Evolutionary conservation across 139 green algal species (phyloP).

Genomic region (Deuterostichococcus epilithicus): DNA sequence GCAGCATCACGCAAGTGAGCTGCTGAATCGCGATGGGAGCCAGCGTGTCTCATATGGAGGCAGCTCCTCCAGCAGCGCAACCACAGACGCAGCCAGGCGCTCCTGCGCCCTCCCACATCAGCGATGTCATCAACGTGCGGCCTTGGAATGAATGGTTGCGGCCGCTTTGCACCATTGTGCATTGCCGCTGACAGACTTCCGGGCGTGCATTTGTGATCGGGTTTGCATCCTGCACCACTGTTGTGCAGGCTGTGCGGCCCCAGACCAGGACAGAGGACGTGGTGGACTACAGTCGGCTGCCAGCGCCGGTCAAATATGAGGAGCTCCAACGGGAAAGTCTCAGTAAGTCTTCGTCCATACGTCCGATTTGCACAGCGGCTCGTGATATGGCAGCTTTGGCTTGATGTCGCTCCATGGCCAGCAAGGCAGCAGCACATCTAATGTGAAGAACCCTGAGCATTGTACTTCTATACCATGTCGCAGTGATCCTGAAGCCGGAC

Average conservation of each 20-base stretch:
- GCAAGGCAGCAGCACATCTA: background rate
- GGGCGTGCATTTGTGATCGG: too few species aligned
- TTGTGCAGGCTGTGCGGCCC: background rate
- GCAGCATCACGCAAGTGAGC: too few species aligned
- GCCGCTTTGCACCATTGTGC: too few species aligned
- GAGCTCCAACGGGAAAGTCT: slow-evolving; percentile 89
- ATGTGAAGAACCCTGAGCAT: too few species aligned
- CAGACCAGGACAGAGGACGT: background rate
- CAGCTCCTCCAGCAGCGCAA: too few species aligned
- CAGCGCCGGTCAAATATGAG: slow-evolving; percentile 88
- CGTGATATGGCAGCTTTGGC: background rate
- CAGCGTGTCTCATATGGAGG: too few species aligned
- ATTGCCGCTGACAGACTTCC: too few species aligned
- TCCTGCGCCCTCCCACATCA: too few species aligned
- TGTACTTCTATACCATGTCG: slow-evolving; percentile 5
- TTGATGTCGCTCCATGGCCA: background rate
- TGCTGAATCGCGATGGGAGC: too few species aligned
- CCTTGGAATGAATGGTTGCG: too few species aligned
- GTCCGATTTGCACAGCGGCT: background rate
- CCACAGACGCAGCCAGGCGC: too few species aligned
- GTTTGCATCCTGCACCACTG: background rate
- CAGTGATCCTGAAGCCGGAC: slow-evolving; percentile 96
- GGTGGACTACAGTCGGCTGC: slow-evolving; percentile 58
- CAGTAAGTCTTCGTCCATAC: slow-evolving; percentile 43
- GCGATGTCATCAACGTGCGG: too few species aligned